Evolutionary conservation across 805 yeast genomes (phyloP), one percentile per base, ranked within the genome.

Genomic region (Danielozyma ontarioensis): DNA sequence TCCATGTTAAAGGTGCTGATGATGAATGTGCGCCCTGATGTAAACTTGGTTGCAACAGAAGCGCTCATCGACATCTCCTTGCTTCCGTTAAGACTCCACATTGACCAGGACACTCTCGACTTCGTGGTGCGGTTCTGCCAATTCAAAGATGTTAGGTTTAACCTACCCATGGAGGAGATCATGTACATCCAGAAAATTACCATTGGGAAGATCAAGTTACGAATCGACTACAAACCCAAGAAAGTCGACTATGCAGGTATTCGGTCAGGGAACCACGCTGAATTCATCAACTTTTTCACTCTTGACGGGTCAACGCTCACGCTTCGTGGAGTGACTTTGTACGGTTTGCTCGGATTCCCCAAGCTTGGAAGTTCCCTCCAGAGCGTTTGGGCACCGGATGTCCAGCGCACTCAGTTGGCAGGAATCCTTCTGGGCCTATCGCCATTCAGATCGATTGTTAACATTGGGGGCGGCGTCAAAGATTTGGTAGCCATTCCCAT

Each of bases 51-150:
- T n/a, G 81, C 85, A 2, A 67, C 83, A 1, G 97, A 89, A 48
- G 51, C 80, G 14, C 59, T 74, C 2, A 39, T 86, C 29, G 59
- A 67, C 17, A 63, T 79, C 1, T 51, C 67, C 4, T 58, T 86
- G 0, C 61, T 83, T 13, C 98, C 98, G 0, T 50, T 93, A 28
- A 65, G 96, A 32, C 56, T 93, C 12, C 87, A 86, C 52, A 78
- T 93, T 28, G 97, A 93, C 55, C 98, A 93, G 54, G 97, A 90
- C 49, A 85, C 97, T 0, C 64, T 88, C 13, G 96, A 88, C 35
- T 89, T 90, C 44, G 45, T 88, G 21, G 74, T 78, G 0, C 64
- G 96, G 24, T 93, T 87, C 58, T 76, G 83, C 22, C 88, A 80
- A 39, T 93, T 93, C 53, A 80, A 76, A 48, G 95, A 85, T 48